Evolutionary conservation across 2,329 filamentous ascomycete species (phyloP).

Genomic region (Hypoxylon sp.): DNA sequence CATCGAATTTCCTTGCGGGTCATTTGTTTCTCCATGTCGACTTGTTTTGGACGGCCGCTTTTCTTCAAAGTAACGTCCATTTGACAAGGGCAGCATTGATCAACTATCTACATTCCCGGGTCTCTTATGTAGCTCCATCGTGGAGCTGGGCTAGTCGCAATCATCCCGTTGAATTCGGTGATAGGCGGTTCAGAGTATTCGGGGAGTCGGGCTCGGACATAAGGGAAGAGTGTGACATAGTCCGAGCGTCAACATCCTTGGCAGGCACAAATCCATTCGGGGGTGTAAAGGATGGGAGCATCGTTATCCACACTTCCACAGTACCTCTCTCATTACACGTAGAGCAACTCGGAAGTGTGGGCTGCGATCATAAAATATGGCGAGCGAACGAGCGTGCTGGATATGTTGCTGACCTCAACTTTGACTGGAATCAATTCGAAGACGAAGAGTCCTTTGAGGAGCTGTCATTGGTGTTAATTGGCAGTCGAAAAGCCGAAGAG

Average conservation of each 20-base stretch:
- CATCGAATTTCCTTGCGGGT: conserved; percentile 5
- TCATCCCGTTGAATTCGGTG: conserved; percentile 12
- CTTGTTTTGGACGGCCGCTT: conserved; percentile 1
- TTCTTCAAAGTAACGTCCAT: neutral
- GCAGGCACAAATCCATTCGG: conserved; percentile 14
- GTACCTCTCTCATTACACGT: conserved; percentile 6
- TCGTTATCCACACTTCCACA: conserved; percentile 4
- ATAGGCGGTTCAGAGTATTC: neutral
- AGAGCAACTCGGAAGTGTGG: neutral
- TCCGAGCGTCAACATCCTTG: neutral
- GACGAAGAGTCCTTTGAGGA: conserved; percentile 6
- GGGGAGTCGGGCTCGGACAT: neutral
- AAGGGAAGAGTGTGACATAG: conserved; percentile 8
- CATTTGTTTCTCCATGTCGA: conserved; percentile 20
- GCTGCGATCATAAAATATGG: neutral
- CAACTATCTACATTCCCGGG: conserved; percentile 1
- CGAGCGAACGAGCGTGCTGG: neutral
- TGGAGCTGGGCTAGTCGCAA: conserved; percentile 32
- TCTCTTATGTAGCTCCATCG: conserved; percentile 21
- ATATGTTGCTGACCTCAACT: conserved; percentile 8
- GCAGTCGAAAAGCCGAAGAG: conserved; percentile 12
- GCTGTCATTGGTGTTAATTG: conserved; percentile 16
- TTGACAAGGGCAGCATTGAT: conserved; percentile 6
- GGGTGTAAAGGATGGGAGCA: conserved; percentile 2
- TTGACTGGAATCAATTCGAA: conserved; percentile 16